Base-by-base conservation (phyloP, 78 protist genomes). In the Chrysochromulina parva region DNA sequence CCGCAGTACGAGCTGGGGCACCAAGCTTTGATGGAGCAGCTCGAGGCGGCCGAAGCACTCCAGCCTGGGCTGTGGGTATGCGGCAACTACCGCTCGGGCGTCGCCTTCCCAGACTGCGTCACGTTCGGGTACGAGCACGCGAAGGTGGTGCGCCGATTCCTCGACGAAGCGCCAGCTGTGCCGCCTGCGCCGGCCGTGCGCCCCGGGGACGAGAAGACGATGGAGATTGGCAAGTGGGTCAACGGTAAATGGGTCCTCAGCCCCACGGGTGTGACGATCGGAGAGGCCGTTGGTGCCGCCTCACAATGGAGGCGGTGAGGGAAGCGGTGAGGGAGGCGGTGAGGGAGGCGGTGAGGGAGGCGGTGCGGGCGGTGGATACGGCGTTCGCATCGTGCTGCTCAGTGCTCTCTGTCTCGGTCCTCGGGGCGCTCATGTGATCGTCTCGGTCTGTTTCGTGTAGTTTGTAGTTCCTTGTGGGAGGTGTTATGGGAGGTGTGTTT, bases 1-100 rank as follows among this genome's bases (percentile, higher is more conserved):
- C 92, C 92, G 58, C 92, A 89, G 92, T 89, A 89, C 87, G 92
- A 89, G 69, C 47, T 54, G 9, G 48, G n/a, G 38, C n/a, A 24
- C 48, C 74, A 17, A 22, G 20, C 5, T 9, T 19, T 58, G 62
- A 58, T 58, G 62, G 28, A 65, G 71, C 38, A 3, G 82, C 82
- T 57, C 19, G 55, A 57, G 53, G 58, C 28, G 38, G 71, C 55
- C 1, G 89, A 85, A 74, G 28, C 20, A 17, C 2, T 19, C 22
- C 1, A 4, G 22, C 76, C 69, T 28, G 89, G 89, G 20, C 89
- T 85, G 11, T 85, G 54, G 53, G 53, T 85, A 28, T 26, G 89
- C 54, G 89, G 89, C 58, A 85, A 85, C 89, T 85, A 85, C 89
- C 48, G 89, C 58, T 19, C 89, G 22, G 89, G 89, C 89, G 89